phyloP scores from a whole-genome alignment of 768 basidiomycete genomes.

The Termitomyces sp. region DNA sequence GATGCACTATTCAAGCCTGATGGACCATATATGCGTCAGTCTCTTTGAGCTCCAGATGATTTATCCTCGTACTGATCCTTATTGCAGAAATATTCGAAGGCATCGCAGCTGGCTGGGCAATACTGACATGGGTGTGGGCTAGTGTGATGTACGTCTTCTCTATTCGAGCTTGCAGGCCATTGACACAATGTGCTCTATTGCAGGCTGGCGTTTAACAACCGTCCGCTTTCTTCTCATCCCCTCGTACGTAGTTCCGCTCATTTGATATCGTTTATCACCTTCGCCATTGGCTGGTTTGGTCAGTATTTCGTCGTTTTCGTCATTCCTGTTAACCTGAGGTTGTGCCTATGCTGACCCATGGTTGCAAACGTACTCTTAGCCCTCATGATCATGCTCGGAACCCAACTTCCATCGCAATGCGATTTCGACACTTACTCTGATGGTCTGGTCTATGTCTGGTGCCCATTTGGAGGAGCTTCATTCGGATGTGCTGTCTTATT shows the following conservation, averaged over 20 bases:
- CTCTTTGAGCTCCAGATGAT: neutral
- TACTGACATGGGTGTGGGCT: neutral
- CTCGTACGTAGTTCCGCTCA: conserved; percentile 13
- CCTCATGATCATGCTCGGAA: conserved; percentile 2
- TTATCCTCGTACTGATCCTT: neutral
- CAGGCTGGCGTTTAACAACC: conserved; percentile 14
- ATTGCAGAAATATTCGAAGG: neutral
- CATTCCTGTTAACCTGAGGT: neutral
- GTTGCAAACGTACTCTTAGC: neutral
- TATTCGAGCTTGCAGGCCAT: neutral
- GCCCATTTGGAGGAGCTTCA: neutral
- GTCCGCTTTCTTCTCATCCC: conserved; percentile 15
- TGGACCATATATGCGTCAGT: neutral
- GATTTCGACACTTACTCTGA: conserved; percentile 5
- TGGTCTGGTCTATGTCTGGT: conserved; percentile 9
- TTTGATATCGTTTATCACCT: conserved; percentile 8
- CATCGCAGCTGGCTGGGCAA: neutral
- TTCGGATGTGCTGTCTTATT: conserved; percentile 3
- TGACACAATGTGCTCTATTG: neutral
- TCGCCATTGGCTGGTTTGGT: conserved; percentile 13
- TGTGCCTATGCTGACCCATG: neutral
- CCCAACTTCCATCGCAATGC: conserved; percentile 9
- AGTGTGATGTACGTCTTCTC: neutral
- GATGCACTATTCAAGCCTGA: neutral
- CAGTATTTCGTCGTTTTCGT: neutral